Conservation (phyloP, 2,329 filamentous ascomycete species). For the Xylariaceae sp. region DNA sequence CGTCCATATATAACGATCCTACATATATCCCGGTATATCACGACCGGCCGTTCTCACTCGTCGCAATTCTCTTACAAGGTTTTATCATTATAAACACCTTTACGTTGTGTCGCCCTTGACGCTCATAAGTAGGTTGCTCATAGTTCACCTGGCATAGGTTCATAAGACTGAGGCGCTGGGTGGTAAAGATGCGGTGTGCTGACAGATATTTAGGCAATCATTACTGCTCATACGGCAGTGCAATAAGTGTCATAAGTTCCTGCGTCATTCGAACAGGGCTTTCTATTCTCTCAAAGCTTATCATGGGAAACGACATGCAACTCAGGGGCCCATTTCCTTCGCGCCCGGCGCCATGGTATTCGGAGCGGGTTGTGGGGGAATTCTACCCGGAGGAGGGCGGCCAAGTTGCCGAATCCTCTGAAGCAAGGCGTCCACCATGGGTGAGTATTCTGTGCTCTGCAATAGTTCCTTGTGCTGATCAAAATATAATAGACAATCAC, state of each 20-base stretch:
- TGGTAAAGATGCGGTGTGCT: neutral
- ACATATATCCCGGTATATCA: constrained; percentile 25
- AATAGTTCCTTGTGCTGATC: constrained; percentile 14
- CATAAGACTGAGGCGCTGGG: neutral
- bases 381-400: constrained; percentile 30
- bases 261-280: neutral
- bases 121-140: neutral
- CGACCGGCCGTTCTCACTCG: neutral
- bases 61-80: neutral
- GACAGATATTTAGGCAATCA: neutral
- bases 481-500: constrained; percentile 40
- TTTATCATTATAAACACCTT: neutral
- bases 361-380: constrained; percentile 25
- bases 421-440: constrained; percentile 36
- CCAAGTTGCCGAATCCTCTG: constrained; percentile 34
- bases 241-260: neutral
- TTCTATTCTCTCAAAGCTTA: neutral
- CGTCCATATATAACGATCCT: constrained; percentile 23
- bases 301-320: constrained; percentile 39
- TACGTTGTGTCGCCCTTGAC: neutral
- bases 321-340: constrained; percentile 36
- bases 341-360: constrained; percentile 29
- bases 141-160: neutral
- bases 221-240: neutral
- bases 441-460: constrained; percentile 26